Conservation (phyloP, 257 asterid species). For the Mitragyna speciosa region DNA sequence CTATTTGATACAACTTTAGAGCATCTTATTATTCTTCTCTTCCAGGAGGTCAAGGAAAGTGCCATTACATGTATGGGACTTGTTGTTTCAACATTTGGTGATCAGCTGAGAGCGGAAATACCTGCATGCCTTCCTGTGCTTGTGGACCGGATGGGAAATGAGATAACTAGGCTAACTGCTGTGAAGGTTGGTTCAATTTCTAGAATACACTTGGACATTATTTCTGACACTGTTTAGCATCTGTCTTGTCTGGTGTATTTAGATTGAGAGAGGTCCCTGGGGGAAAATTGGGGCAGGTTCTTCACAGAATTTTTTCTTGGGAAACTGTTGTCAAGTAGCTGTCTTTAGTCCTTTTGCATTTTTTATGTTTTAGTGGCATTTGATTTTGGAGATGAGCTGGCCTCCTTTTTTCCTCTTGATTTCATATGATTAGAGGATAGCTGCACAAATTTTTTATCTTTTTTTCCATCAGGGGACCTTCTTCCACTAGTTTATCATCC, state of each 20-base stretch:
- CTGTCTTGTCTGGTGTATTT: not conserved
- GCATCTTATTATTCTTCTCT: constrained; percentile 26
- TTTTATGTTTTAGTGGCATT: not conserved
- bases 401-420: not conserved
- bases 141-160: constrained; percentile 99
- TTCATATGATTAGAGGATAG: not conserved
- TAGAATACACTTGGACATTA: not conserved
- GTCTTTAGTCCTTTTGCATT: not conserved
- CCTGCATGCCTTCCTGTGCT: constrained; percentile 96
- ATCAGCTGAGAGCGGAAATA: constrained; percentile 72
- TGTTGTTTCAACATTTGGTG: constrained; percentile 93
- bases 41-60: constrained; percentile 98
- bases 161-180: constrained; percentile 96
- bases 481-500: not conserved
- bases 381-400: not conserved
- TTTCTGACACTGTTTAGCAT: not conserved
- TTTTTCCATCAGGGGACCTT: not conserved
- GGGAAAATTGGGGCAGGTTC: not conserved
- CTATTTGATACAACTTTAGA: not conserved
- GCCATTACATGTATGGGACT: constrained; percentile 99
- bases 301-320: not conserved
- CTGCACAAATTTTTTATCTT: not conserved
- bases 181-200: constrained; percentile 69
- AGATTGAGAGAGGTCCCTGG: not conserved
- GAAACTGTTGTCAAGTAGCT: not conserved